A percentile compares a stretch with the other conserved stretches of the same genome.
These are phyloP conservation scores for Pichia paraexigua DNA, from an alignment of 805 yeast genomes.

Conservation along the genomic window DNA sequence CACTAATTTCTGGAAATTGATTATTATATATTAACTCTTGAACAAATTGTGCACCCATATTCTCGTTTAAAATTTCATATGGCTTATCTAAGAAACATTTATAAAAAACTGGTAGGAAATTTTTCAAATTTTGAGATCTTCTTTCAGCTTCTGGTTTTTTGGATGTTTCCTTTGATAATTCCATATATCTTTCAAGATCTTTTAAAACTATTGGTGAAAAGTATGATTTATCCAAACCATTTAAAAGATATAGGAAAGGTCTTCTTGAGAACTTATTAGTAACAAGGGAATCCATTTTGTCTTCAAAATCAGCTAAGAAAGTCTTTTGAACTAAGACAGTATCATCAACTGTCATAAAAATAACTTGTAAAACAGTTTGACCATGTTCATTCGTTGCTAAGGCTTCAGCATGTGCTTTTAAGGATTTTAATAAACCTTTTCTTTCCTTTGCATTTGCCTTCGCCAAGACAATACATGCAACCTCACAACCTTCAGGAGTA, in stretches of 20 bases:
- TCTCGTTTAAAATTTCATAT: conserved; percentile 50
- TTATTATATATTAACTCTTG: conserved; percentile 61
- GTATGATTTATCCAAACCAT: conserved; percentile 73
- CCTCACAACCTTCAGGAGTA: conserved; percentile 90
- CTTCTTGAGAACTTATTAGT: conserved; percentile 76
- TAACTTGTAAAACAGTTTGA: conserved; percentile 65
- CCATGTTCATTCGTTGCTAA: conserved; percentile 83
- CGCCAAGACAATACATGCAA: conserved; percentile 74
- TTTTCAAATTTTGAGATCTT: conserved; percentile 57
- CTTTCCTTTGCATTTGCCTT: conserved; percentile 88
- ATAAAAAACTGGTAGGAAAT: conserved; percentile 60
- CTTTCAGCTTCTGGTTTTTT: conserved; percentile 79
- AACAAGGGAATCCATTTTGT: conserved; percentile 45
- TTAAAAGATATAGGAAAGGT: conserved; percentile 74
- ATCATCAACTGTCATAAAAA: conserved; percentile 87
- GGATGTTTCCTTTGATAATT: conserved; percentile 58
- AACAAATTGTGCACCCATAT: conserved; percentile 76
- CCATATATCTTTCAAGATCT: conserved; percentile 53
- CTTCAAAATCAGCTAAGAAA: conserved; percentile 52
- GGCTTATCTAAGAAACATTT: conserved; percentile 43
- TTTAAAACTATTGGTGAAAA: conserved; percentile 64
- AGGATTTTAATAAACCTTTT: conserved; percentile 61
- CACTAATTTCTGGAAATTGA: conserved; percentile 27
- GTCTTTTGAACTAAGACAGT: conserved; percentile 76
- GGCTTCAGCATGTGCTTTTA: conserved; percentile 69